Evolutionary conservation across 1,139 yeast genomes (phyloP).

Genomic region (Taphrina populina): DNA sequence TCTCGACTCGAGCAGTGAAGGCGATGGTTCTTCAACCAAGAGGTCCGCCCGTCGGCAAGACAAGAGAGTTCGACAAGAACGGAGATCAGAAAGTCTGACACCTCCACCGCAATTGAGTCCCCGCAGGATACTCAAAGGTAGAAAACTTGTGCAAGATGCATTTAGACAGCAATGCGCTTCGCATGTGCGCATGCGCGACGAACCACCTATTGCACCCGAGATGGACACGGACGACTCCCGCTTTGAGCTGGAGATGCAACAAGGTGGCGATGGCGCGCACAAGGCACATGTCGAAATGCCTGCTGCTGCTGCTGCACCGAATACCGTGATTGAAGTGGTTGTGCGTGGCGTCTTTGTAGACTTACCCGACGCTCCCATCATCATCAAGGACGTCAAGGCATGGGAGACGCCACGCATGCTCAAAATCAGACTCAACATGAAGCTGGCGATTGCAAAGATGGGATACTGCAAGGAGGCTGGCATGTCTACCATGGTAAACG

Average conservation of each 20-base stretch:
- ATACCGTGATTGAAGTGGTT: constrained; percentile 14
- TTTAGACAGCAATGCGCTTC: not conserved
- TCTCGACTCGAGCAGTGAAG: no score
- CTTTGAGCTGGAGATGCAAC: constrained; percentile 7
- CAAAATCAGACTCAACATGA: constrained; percentile 4
- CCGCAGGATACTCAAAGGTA: constrained; percentile 3
- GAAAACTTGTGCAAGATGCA: constrained; percentile 4
- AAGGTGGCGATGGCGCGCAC: not conserved
- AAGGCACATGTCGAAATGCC: not conserved
- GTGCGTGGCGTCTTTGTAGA: constrained; percentile 22
- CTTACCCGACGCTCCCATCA: not conserved
- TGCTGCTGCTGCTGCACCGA: not conserved
- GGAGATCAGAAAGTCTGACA: constrained; percentile 22
- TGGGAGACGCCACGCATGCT: constrained; percentile 14
- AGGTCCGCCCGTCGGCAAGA: no score
- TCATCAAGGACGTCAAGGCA: not conserved
- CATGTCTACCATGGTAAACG: not conserved
- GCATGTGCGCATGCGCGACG: no score
- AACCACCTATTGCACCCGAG: not conserved
- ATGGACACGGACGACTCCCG: not conserved
- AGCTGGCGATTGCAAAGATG: constrained; percentile 19
- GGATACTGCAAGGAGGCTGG: constrained; percentile 24
- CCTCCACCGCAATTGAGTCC: constrained; percentile 28
- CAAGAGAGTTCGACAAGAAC: not conserved
- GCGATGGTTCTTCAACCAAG: no score